Conservation (phyloP, 2,329 filamentous ascomycete species). For the Claviceps sp. region DNA sequence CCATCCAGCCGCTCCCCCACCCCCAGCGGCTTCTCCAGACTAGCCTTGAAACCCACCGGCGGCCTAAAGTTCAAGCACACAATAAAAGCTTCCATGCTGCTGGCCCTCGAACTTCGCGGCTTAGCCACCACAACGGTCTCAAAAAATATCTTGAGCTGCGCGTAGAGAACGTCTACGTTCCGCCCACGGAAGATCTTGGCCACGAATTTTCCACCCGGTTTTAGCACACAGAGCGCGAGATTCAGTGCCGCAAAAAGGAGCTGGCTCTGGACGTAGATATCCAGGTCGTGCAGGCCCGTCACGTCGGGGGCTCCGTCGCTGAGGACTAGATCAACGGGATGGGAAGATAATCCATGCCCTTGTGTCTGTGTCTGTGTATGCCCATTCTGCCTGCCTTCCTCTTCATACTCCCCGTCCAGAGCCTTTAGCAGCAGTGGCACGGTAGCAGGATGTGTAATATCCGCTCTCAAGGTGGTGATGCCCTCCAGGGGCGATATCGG, state of each 20-base stretch:
- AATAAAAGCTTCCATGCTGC: conserved; percentile 92
- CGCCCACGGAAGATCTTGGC: conserved; percentile 94
- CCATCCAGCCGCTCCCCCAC: conserved; percentile 41
- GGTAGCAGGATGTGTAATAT: conserved; percentile 94
- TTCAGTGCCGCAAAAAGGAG: conserved; percentile 89
- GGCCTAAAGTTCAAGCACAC: conserved; percentile 85
- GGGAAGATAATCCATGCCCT: conserved; percentile 31
- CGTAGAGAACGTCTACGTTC: conserved; percentile 91
- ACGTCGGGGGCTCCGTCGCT: conserved; percentile 95
- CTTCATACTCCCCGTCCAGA: conserved; percentile 58
- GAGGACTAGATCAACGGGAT: conserved; percentile 83
- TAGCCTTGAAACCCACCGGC: conserved; percentile 61
- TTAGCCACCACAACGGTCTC: conserved; percentile 77
- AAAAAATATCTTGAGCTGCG: conserved; percentile 87
- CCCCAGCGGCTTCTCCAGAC: conserved; percentile 61
- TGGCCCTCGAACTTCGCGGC: conserved; percentile 85
- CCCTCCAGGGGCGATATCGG: conserved; percentile 90
- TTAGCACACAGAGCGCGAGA: conserved; percentile 81
- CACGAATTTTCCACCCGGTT: conserved; percentile 88
- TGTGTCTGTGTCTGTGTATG: conserved; percentile 22
- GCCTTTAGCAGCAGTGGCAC: conserved; percentile 79
- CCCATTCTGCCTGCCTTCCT: conserved; percentile 12
- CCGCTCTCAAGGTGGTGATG: conserved; percentile 81
- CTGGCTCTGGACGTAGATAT: conserved; percentile 96
- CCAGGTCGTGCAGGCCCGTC: conserved; percentile 89